A percentile compares a stretch with the other conserved stretches of the same genome.
phyloP scores from a whole-genome alignment of 345 rosid genomes.

The Cardamine chenopodiifolia region DNA sequence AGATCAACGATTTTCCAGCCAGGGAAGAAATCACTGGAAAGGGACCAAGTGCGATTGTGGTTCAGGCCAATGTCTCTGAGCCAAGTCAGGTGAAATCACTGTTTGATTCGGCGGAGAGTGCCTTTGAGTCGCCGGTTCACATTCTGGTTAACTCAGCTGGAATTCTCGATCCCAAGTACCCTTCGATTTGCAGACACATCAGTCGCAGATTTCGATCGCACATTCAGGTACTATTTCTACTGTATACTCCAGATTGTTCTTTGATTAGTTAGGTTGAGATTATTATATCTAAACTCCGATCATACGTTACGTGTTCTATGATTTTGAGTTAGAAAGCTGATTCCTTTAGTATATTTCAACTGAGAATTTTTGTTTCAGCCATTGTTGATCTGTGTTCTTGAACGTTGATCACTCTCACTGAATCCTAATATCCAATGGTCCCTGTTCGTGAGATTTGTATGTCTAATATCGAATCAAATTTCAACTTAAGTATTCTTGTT shows the following conservation, averaged over 20 bases:
- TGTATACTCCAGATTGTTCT: background rate
- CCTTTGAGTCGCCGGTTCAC: conserved; percentile 52
- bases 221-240: conserved; percentile 8
- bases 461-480: background rate
- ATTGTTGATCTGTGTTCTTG: background rate
- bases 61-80: conserved; percentile 61
- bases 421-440: background rate
- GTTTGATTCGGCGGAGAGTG: conserved; percentile 59
- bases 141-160: conserved; percentile 69
- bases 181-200: conserved; percentile 57
- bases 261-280: too few species aligned
- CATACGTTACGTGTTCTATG: background rate
- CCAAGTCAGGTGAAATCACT: conserved; percentile 62
- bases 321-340: background rate
- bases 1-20: conserved; percentile 51
- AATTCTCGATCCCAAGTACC: conserved; percentile 53
- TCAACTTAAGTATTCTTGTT: background rate
- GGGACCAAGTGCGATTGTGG: conserved; percentile 47
- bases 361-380: background rate
- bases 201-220: conserved; percentile 61
- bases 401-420: background rate
- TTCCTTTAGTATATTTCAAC: background rate
- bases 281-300: too few species aligned
- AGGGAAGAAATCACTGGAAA: conserved; percentile 25
- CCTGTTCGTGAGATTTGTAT: conserved; percentile 3